Base-by-base conservation (phyloP, 768 basidiomycete species). In the Gloeopeniophorella convolvens region DNA sequence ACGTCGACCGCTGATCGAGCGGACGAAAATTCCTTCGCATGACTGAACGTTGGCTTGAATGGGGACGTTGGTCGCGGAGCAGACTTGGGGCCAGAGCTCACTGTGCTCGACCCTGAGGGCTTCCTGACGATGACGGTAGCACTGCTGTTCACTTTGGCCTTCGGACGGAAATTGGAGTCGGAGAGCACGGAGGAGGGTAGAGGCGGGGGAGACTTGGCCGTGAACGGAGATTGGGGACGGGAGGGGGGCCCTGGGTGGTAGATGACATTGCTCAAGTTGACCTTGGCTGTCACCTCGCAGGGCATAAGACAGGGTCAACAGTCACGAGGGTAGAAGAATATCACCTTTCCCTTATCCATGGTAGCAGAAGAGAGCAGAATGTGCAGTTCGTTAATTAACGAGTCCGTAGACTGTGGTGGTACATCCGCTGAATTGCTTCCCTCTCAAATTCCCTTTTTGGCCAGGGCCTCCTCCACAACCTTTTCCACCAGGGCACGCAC, bases 91-190 rank as follows among this genome's bases (percentile, higher is more conserved):
- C 51, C 59, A 49, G 60, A 59, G 40, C 56, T 45, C 8, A 62
- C 54, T 9, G 65, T 54, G 28, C 51, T 59, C 40, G 63, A 54
- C 27, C 62, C 60, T 39, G 62, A 50, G 40, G 56, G 47, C 52
- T 63, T 66, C 41, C 62, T 57, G 11, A 55, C 39, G 9, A 56
- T 48, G n/a, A 64, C 55, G 31, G 53, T 62, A 12, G 77, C 78
- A 57, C 70, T 77, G 52, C 68, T 74, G 59, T 79, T 83, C 32
- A 85, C 70, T 65, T 81, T 85, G 50, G 79, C 81, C 61, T 71
- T 83, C 12, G 80, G 77, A 48, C 77, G 64, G 33, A 67, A 57
- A 34, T 15, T 11, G 6, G 54, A 43, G 5, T 52, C 50, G 10
- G 48, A 30, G 2, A 45, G 7, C 35, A 59, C 55, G 10, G 63